A percentile compares a stretch with the other conserved stretches of the same genome.
These are phyloP conservation scores for Citrullus mucosospermus DNA, from an alignment of 306 rosid genomes.

Conservation along the genomic window DNA sequence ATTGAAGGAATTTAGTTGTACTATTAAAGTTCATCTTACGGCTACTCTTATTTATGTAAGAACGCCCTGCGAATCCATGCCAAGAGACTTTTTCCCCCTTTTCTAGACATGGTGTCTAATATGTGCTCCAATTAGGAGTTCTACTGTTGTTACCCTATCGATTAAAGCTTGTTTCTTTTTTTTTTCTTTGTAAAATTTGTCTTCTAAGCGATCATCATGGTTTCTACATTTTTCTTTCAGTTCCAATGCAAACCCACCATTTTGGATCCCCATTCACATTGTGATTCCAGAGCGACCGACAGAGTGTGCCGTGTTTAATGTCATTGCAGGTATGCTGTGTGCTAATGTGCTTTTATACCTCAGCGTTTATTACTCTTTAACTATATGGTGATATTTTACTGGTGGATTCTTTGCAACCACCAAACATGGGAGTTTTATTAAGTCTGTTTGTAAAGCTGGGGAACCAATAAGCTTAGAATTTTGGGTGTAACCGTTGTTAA, in stretches of 20 bases:
- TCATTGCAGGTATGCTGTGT: constrained; percentile 58
- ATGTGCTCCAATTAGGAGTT: neutral
- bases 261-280: constrained; percentile 92
- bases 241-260: constrained; percentile 65
- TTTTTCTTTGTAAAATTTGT: neutral
- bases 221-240: constrained; percentile 19
- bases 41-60: neutral
- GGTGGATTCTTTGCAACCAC: neutral
- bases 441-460: neutral
- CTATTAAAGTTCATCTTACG: neutral
- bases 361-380: neutral
- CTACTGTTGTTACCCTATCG: neutral
- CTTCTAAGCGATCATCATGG: neutral
- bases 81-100: neutral
- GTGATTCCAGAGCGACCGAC: constrained; percentile 97
- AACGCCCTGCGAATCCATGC: neutral
- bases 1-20: neutral
- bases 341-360: neutral
- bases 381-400: neutral
- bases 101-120: neutral
- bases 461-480: neutral
- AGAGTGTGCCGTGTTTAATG: constrained; percentile 76
- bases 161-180: neutral
- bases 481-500: neutral
- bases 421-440: neutral